These are phyloP conservation scores for Ambrosiella cleistominuta DNA, from an alignment of 2,329 filamentous ascomycete genomes.

Conservation along the genomic window DNA sequence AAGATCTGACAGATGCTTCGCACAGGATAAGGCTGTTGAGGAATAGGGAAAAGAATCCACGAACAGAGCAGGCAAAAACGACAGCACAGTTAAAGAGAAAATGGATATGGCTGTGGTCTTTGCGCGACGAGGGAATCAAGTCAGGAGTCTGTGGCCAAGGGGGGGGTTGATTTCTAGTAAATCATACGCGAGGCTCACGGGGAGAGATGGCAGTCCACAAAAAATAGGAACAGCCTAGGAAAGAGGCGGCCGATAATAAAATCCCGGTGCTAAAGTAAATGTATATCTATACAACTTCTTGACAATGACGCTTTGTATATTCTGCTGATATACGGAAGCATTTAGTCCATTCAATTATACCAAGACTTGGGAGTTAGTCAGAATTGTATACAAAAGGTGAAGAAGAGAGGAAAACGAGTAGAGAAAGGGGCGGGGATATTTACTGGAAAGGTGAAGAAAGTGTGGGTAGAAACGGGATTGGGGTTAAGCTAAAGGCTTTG, in stretches of 20 bases:
- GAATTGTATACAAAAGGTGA: neutral
- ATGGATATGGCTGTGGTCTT: neutral
- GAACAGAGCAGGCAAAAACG: neutral
- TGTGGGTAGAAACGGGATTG: neutral
- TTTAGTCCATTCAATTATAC: too few relatives aligned
- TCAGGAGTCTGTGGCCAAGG: neutral
- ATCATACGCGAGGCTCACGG: slow-evolving; percentile 2
- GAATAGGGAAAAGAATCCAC: neutral
- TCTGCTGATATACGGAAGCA: too few relatives aligned
- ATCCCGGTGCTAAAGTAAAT: too few relatives aligned
- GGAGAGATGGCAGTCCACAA: neutral
- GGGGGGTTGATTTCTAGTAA: neutral
- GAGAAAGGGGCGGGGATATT: neutral
- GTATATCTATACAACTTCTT: too few relatives aligned
- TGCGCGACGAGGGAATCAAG: neutral
- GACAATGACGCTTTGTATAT: too few relatives aligned
- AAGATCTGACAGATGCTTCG: slow-evolving; percentile 3
- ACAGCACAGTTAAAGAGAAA: neutral
- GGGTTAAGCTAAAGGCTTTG: too few relatives aligned
- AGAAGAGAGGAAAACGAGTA: neutral
- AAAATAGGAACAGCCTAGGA: neutral
- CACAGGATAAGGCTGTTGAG: slow-evolving; percentile 2
- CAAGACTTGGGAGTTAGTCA: too few relatives aligned
- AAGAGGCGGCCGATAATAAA: neutral
- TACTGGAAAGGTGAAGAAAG: neutral